phyloP scores from a whole-genome alignment of 495 filamentous ascomycete genomes.

The Articulospora tetracladia region DNA sequence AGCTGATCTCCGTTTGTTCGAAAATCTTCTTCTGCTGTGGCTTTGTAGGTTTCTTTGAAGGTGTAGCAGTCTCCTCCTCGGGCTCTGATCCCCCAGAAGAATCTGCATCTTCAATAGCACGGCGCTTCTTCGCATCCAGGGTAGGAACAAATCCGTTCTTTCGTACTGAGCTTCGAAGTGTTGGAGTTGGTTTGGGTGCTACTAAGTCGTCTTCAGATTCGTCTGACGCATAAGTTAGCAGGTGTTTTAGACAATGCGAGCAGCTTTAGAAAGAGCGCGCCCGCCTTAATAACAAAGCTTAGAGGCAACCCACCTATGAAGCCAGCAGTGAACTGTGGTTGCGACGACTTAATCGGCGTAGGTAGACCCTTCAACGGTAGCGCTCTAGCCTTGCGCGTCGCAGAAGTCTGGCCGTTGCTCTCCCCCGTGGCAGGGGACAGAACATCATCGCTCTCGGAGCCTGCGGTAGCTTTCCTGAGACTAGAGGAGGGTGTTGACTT shows the following conservation, averaged over 20 bases:
- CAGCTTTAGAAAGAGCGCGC: too few species aligned
- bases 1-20: neutral
- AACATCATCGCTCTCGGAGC: conserved; percentile 13
- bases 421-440: neutral
- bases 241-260: neutral
- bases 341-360: conserved; percentile 12
- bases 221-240: neutral
- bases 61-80: neutral
- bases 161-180: neutral
- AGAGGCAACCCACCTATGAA: neutral
- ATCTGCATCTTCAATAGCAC: neutral
- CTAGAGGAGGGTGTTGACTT: neutral
- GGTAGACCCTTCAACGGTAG: conserved; percentile 12
- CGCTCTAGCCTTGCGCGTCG: neutral
- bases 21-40: neutral
- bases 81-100: neutral
- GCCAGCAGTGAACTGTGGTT: neutral
- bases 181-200: neutral
- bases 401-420: neutral
- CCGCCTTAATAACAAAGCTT: too few species aligned
- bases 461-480: neutral
- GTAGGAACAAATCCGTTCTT: neutral
- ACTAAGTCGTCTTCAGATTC: neutral
- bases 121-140: neutral
- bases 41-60: conserved; percentile 1